phyloP scores from a whole-genome alignment of 2,329 filamentous ascomycete genomes.

The Hypoxylon sp. region DNA sequence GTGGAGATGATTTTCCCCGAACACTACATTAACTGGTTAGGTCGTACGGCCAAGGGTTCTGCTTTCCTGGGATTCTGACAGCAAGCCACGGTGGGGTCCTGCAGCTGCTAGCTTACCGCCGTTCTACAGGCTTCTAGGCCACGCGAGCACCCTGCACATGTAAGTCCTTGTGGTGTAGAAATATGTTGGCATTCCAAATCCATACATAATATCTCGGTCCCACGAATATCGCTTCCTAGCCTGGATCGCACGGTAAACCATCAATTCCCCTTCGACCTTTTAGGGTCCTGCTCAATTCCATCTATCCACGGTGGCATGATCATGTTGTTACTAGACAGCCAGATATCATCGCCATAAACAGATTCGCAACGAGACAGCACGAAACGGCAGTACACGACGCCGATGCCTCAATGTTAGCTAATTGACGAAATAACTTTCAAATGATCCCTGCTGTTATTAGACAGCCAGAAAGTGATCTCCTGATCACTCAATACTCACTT shows the following conservation, averaged over 20 bases:
- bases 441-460: conserved; percentile 55
- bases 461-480: conserved; percentile 47
- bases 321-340: conserved; percentile 54
- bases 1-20: conserved; percentile 28
- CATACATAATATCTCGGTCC: conserved; percentile 29
- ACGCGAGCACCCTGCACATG: conserved; percentile 24
- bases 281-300: conserved; percentile 4
- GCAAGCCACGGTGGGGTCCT: conserved; percentile 38
- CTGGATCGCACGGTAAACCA: conserved; percentile 18
- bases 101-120: conserved; percentile 39
- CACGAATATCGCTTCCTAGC: conserved; percentile 27
- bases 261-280: conserved; percentile 16
- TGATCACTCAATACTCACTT: conserved; percentile 21
- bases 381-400: conserved; percentile 33
- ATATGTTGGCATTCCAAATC: conserved; percentile 30
- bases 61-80: conserved; percentile 35
- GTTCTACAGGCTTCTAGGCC: conserved; percentile 23
- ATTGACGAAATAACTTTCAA: conserved; percentile 31
- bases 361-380: conserved; percentile 6
- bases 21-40: conserved; percentile 23
- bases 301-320: conserved; percentile 29
- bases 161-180: conserved; percentile 24
- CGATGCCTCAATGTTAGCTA: conserved; percentile 43
- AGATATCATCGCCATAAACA: conserved; percentile 30
- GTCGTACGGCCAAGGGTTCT: conserved; percentile 32